These are phyloP conservation scores for Fusarium anthophilum DNA, from an alignment of 2,329 filamentous ascomycete species.

Conservation along the genomic window DNA sequence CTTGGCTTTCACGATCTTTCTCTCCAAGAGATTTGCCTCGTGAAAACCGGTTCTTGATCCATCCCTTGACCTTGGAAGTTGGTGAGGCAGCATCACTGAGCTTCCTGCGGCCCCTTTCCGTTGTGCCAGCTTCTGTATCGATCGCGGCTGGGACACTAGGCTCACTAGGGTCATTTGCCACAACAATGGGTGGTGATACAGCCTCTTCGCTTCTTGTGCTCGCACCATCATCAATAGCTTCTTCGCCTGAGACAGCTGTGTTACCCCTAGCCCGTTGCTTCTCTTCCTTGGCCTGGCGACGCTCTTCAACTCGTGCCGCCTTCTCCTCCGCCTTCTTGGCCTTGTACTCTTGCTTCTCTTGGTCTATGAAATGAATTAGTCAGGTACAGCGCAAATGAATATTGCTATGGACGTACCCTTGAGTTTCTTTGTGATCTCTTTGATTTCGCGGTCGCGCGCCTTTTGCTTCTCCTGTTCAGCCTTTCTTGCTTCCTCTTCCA, in stretches of 20 bases:
- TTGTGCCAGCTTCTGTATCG: constrained; percentile 27
- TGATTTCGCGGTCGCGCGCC: constrained; percentile 61
- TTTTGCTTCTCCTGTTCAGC: constrained; percentile 60
- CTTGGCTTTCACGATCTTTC: constrained; percentile 51
- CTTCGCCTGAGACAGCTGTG: constrained; percentile 20
- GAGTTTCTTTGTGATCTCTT: constrained; percentile 62
- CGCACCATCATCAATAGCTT: constrained; percentile 18
- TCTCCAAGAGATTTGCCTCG: constrained; percentile 54
- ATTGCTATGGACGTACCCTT: constrained; percentile 61
- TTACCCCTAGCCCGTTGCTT: constrained; percentile 57
- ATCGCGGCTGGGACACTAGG: background rate
- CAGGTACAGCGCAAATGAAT: constrained; percentile 42
- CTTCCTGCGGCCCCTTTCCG: constrained; percentile 30
- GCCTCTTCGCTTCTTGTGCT: constrained; percentile 19
- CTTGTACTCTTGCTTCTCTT: constrained; percentile 56
- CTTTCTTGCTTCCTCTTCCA: constrained; percentile 66
- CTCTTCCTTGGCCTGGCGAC: constrained; percentile 59
- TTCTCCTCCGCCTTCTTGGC: constrained; percentile 46
- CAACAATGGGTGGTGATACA: background rate
- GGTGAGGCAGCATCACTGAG: constrained; percentile 43
- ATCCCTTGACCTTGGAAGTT: constrained; percentile 59
- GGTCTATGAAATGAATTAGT: constrained; percentile 45
- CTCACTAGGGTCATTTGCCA: background rate
- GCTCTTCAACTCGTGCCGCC: constrained; percentile 63
- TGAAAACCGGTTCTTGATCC: constrained; percentile 65